Evolutionary conservation across 2,329 filamentous ascomycete genomes (phyloP).

Genomic region (Sordariomycetes sp.): DNA sequence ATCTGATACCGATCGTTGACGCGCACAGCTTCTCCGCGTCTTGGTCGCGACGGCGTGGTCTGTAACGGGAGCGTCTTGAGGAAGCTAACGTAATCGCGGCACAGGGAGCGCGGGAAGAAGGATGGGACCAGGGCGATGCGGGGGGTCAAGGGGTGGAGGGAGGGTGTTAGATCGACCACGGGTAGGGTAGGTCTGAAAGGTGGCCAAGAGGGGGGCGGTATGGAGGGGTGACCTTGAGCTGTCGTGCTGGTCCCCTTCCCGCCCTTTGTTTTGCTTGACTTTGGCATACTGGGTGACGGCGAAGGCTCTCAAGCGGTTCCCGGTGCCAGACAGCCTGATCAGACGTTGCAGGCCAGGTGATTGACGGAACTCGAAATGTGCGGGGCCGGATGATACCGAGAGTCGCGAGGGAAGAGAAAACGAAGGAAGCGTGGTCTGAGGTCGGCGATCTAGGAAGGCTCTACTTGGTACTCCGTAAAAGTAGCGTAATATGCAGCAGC

Average conservation of each 20-base stretch:
- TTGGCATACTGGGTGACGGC: no score
- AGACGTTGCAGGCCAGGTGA: no score
- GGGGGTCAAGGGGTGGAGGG: constrained; percentile 35
- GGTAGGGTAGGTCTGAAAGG: constrained; percentile 60
- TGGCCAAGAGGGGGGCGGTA: constrained; percentile 54
- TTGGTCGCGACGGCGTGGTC: constrained; percentile 72
- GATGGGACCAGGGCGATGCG: constrained; percentile 67
- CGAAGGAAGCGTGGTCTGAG: no score
- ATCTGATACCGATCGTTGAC: constrained; percentile 88
- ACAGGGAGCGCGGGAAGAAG: constrained; percentile 67
- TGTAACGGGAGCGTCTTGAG: constrained; percentile 58
- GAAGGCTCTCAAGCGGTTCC: no score
- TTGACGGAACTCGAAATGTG: no score
- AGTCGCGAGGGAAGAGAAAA: no score
- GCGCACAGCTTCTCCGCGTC: constrained; percentile 69
- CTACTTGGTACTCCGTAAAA: no score
- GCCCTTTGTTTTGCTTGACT: neutral
- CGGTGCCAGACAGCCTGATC: no score
- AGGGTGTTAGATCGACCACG: constrained; percentile 51
- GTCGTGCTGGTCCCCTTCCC: neutral
- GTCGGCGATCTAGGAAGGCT: no score
- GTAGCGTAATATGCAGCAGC: no score
- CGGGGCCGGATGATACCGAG: no score
- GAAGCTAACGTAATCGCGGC: constrained; percentile 68
- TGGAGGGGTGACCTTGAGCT: neutral